A percentile compares a stretch with the other conserved stretches of the same genome.
phyloP scores from a whole-genome alignment of 2,329 filamentous ascomycete genomes.

The Pseudogymnoascus sp. region DNA sequence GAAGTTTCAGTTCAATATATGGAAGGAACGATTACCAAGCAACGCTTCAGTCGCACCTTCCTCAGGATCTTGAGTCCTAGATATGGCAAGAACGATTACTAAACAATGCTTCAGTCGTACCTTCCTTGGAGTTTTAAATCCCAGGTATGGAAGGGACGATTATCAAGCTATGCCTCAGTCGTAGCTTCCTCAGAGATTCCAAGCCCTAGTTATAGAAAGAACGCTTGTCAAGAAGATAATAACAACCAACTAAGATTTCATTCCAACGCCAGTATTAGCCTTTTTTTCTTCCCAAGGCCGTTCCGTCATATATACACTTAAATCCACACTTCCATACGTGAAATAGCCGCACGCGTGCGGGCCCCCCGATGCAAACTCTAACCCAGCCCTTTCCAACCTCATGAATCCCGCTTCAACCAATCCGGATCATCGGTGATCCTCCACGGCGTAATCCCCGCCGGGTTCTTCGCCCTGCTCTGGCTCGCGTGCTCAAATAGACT shows the following conservation, averaged over 20 bases:
- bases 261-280: background rate
- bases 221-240: background rate
- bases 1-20: too few relatives aligned
- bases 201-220: background rate
- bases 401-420: slow-evolving; percentile 39
- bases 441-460: slow-evolving; percentile 53
- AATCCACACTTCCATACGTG: background rate
- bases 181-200: background rate
- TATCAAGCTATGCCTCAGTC: background rate
- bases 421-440: slow-evolving; percentile 51
- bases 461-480: slow-evolving; percentile 47
- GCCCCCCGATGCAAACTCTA: background rate
- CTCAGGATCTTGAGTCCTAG: background rate
- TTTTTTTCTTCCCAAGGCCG: background rate
- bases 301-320: background rate
- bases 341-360: background rate
- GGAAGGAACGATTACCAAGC: too few relatives aligned
- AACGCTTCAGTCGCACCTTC: too few relatives aligned
- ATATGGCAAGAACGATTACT: background rate
- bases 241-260: background rate
- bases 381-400: background rate
- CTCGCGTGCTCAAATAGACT: slow-evolving; percentile 46
- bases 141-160: background rate
- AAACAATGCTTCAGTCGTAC: background rate
- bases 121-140: background rate